Conservation (phyloP, 129 eudicot genomes). For the Flaveria trinervia region DNA sequence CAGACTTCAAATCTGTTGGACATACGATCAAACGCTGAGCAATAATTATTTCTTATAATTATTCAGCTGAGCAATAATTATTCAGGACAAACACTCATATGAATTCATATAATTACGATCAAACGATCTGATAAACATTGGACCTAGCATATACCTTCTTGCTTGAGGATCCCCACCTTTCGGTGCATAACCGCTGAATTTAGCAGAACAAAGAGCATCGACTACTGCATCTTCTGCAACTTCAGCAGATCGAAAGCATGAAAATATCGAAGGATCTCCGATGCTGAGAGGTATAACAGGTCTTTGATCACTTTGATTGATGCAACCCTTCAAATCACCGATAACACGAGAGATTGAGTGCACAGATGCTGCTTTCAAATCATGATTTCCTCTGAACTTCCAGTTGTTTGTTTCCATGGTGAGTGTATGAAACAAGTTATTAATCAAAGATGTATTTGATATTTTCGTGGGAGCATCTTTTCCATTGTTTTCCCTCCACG, state of each 20-base stretch:
- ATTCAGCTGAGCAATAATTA: slow-evolving; percentile 15
- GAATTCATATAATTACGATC: not conserved
- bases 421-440: not conserved
- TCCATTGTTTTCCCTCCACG: no score
- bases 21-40: no score
- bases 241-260: slow-evolving; percentile 49
- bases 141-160: slow-evolving; percentile 32
- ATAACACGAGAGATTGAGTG: slow-evolving; percentile 49
- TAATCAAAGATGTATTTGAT: no score
- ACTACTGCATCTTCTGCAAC: slow-evolving; percentile 55
- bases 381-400: slow-evolving; percentile 40
- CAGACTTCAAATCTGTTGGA: slow-evolving; percentile 7
- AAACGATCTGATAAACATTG: not conserved
- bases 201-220: slow-evolving; percentile 50
- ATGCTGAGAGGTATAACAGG: slow-evolving; percentile 47
- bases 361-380: slow-evolving; percentile 28
- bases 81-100: not conserved
- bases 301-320: slow-evolving; percentile 37
- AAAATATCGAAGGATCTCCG: slow-evolving; percentile 60
- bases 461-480: no score
- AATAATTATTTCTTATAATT: no score
- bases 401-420: slow-evolving; percentile 27
- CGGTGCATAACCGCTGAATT: slow-evolving; percentile 55
- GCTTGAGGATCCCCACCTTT: slow-evolving; percentile 47
- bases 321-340: slow-evolving; percentile 32